Percentiles rank a stretch among this genome's conserved stretches.
Conservation (phyloP, 768 basidiomycete species). For the Termitomyces sp. region DNA sequence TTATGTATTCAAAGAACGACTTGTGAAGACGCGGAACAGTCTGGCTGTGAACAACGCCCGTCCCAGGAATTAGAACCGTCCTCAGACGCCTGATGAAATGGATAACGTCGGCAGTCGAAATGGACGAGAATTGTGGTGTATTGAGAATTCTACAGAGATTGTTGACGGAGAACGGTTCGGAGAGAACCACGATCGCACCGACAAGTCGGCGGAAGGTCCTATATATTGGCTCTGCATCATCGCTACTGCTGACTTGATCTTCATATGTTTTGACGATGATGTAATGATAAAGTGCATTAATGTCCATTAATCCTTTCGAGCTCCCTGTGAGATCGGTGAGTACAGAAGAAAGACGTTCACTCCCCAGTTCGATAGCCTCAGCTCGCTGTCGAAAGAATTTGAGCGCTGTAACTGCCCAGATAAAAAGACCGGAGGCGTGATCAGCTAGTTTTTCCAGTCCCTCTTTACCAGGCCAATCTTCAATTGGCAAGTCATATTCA, state of each 20-base stretch:
- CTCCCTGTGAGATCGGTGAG: neutral
- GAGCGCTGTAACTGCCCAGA: neutral
- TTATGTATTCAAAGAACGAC: conserved; percentile 14
- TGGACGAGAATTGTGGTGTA: neutral
- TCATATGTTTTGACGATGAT: neutral
- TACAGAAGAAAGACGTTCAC: neutral
- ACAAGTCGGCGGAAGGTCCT: conserved; percentile 8
- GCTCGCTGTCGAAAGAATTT: neutral
- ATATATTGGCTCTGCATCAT: neutral
- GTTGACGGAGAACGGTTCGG: conserved; percentile 8
- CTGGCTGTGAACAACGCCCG: conserved; percentile 1
- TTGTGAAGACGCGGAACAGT: conserved; percentile 15
- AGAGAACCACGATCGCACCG: conserved; percentile 10
- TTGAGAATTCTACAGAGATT: conserved; percentile 7
- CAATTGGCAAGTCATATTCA: neutral
- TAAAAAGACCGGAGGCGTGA: neutral
- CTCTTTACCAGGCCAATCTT: neutral
- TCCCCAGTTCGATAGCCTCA: neutral
- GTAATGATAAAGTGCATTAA: neutral
- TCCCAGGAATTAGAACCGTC: conserved; percentile 12
- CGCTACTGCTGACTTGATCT: neutral
- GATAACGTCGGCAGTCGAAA: conserved; percentile 4
- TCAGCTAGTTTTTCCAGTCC: neutral
- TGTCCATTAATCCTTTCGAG: neutral
- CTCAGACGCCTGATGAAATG: conserved; percentile 13